Evolutionary conservation across 2,329 filamentous ascomycete genomes (phyloP), one percentile per base, ranked within the genome.

Genomic region (Madurella mycetomatis): DNA sequence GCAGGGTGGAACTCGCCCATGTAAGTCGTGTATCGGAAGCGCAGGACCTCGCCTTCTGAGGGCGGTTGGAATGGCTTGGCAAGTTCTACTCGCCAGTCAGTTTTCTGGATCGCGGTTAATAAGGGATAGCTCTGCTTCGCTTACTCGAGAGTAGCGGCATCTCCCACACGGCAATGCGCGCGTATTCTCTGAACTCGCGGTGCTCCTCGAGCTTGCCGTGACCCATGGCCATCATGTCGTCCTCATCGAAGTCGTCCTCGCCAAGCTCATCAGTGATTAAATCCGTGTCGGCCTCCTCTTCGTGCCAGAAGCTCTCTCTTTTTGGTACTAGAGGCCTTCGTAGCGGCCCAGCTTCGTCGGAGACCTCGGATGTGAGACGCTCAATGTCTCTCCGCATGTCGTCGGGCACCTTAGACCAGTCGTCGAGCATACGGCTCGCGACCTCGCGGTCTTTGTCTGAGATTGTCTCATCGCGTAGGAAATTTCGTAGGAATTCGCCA

Each of bases 11-110:
- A 77, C 73, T 97, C 94, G 65, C 92, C 92, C 81, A 99, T 87
- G 74, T 97, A 97, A 39, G 87, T 92, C 15, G 94, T 99, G 77
- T 96, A 96, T 65, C 94, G 87, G 84, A 96, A 99, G 65, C 92
- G 87, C 54, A 99, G 83, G 44, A 90, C 84, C 64, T 88, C 79
- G 44, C 83, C 72, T 31, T 78, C 70, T 13, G 81, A 79, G 1
- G 92, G 90, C 2, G 85, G 82, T 57, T 79, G 73, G 70, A 96
- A 97, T 16, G 89, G 87, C 72, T 89, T 89, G 52, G 89, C 87
- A 59, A 94, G 81, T 69, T 92, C 90, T 96, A 66, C 47, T 40
- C 53, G 37, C 41, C 12, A 40, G 60, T 64, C 49, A 66, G 62
- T 43, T 30, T 5, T 31, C 19, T 41, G 39, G 1, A 17, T 34